These are phyloP conservation scores for Neofusicoccum sp. DNA, from an alignment of 2,329 filamentous ascomycete genomes.

Conservation along the genomic window DNA sequence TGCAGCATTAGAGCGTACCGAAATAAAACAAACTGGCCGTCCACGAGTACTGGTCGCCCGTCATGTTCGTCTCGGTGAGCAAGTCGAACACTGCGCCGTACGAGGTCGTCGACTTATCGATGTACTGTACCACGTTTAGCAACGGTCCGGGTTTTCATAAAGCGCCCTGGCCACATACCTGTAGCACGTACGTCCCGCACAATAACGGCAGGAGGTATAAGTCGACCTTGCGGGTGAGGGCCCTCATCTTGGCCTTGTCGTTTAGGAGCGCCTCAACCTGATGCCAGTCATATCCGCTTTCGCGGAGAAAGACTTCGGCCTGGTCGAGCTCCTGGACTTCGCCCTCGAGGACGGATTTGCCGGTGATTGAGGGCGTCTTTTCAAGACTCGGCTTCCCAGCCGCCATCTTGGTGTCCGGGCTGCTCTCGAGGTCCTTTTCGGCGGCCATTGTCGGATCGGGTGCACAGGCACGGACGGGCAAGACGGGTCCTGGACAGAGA, in stretches of 20 bases:
- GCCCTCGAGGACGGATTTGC: constrained; percentile 26
- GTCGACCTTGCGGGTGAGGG: constrained; percentile 49
- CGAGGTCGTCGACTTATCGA: constrained; percentile 56
- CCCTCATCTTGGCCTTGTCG: constrained; percentile 38
- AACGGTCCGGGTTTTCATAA: too few species aligned
- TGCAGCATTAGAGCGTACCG: constrained; percentile 32
- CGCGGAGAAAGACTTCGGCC: constrained; percentile 49
- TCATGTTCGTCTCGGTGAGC: constrained; percentile 50
- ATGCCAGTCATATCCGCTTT: constrained; percentile 46
- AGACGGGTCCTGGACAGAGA: background rate
- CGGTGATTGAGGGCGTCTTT: constrained; percentile 18
- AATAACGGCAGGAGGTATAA: constrained; percentile 53
- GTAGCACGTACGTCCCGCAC: constrained; percentile 49
- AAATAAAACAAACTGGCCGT: constrained; percentile 58
- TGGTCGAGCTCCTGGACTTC: constrained; percentile 45
- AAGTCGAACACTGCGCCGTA: constrained; percentile 59
- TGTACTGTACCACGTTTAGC: too few species aligned
- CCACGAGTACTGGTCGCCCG: constrained; percentile 51
- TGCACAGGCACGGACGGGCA: background rate
- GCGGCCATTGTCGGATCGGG: background rate
- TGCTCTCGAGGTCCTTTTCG: constrained; percentile 8
- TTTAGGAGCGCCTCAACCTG: constrained; percentile 46
- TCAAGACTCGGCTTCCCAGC: constrained; percentile 14
- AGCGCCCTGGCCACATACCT: too few species aligned
- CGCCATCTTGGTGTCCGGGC: background rate